Evolutionary conservation across 805 yeast genomes (phyloP).

Genomic region (Lipomyces lipofer): DNA sequence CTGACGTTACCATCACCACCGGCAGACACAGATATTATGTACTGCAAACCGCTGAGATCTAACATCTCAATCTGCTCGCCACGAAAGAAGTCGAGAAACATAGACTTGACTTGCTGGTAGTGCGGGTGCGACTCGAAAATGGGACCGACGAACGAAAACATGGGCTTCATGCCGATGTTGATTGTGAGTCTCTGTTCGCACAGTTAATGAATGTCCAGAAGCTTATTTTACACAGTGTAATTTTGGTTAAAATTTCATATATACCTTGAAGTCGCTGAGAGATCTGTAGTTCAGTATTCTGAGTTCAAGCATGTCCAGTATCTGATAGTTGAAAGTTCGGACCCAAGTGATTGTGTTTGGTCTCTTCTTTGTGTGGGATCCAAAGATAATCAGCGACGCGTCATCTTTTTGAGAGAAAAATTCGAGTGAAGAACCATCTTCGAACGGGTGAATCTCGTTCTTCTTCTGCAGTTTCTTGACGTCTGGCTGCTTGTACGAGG

Average conservation of each 20-base stretch:
- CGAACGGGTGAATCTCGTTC: conserved; percentile 90
- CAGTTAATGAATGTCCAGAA: neutral
- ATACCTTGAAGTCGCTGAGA: conserved; percentile 65
- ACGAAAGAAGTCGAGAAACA: conserved; percentile 86
- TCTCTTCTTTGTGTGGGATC: conserved; percentile 83
- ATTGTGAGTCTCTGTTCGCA: conserved; percentile 50
- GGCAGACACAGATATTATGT: conserved; percentile 77
- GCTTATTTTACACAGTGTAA: neutral
- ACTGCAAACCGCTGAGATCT: conserved; percentile 94
- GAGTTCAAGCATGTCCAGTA: conserved; percentile 93
- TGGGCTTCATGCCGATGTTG: conserved; percentile 86
- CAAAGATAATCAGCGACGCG: conserved; percentile 75
- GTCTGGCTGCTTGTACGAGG: conserved; percentile 70
- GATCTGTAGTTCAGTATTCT: conserved; percentile 68
- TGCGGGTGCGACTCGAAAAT: conserved; percentile 88
- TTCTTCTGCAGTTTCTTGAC: conserved; percentile 83
- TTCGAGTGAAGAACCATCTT: conserved; percentile 80
- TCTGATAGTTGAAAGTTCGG: conserved; percentile 84
- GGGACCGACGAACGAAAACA: conserved; percentile 91
- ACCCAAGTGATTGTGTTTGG: conserved; percentile 86
- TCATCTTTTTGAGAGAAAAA: conserved; percentile 96
- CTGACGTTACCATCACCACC: conserved; percentile 50
- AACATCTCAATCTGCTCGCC: conserved; percentile 53
- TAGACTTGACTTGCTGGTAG: conserved; percentile 78
- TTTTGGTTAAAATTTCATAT: neutral